Evolutionary conservation across 2,329 filamentous ascomycete species (phyloP), one percentile per base, ranked within the genome.

Genomic region (Aspergillus sp.): DNA sequence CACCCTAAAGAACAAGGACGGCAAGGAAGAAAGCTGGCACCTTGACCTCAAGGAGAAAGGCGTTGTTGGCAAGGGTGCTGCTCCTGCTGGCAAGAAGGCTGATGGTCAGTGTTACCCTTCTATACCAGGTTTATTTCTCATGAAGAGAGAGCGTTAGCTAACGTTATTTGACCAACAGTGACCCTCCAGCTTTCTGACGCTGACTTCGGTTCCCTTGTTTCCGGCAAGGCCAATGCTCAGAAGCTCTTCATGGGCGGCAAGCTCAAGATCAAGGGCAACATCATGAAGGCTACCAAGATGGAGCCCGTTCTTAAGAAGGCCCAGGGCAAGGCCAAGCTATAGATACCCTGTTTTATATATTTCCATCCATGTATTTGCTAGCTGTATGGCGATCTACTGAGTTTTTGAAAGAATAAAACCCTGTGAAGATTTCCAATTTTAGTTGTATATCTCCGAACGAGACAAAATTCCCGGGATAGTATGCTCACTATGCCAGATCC

Each of bases 241-340:
- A 87, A 88, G 68, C 81, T 99, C 64, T 97, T 98, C 81, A 98
- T 99, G 93, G 86, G 86, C n/a, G 95, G 95, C 70, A 97, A 96
- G 84, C 83, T 99, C 73, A 99, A 98, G 90, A 86, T 98, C 74
- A 96, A 92, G 86, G 95, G 95, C 63, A 92, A 98, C 76, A 87
- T 98, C 61, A 98, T 98, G 93, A 97, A 97, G 86, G 76, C 95
- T 39, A 97, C 93, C 60, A 96, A 96, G 87, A 86, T 97, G 78
- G 92, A 97, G 79, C 90, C 91, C 41, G 89, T 98, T 70, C 80
- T 96, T 64, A 92, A 91, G 84, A 95, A 92, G 83, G 90, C 90
- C 39, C 89, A 91, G 81, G 82, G 80, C 70, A 90, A 91, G 83
- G 85, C 90, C 67, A 96, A 96, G 85, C 80, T 96, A 79, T 93